Conservation (phyloP, 2,329 filamentous ascomycete species). For the Scorias spongiosa region DNA sequence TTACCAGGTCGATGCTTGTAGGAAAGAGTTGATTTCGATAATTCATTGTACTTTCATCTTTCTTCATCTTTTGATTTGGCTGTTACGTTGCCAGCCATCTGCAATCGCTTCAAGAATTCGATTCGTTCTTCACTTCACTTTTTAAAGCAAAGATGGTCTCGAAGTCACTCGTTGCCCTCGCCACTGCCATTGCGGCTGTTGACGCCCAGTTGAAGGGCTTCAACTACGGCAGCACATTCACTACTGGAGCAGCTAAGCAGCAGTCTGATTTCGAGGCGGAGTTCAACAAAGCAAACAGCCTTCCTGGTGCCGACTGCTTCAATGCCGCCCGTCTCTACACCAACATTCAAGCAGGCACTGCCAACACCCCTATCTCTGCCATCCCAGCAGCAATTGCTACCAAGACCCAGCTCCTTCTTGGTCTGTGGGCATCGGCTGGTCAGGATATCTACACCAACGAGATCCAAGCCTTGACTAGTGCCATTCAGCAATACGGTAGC, state of each 20-base stretch:
- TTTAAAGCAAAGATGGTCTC: conserved; percentile 20
- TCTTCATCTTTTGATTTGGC: neutral
- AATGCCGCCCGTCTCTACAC: conserved; percentile 61
- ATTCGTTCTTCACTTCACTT: neutral
- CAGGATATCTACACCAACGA: conserved; percentile 51
- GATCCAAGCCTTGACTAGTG: conserved; percentile 52
- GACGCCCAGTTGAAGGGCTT: conserved; percentile 41
- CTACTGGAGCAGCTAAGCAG: conserved; percentile 42
- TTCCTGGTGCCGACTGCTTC: conserved; percentile 51
- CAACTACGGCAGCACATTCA: conserved; percentile 55
- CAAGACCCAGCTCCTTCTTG: conserved; percentile 63
- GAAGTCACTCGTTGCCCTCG: conserved; percentile 18
- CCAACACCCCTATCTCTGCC: conserved; percentile 47
- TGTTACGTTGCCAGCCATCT: neutral
- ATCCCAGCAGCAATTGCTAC: conserved; percentile 74
- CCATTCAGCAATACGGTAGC: conserved; percentile 53
- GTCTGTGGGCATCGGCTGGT: conserved; percentile 61
- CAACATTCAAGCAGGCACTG: conserved; percentile 53
- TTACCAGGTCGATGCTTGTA: too few species aligned
- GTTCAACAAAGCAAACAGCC: conserved; percentile 49
- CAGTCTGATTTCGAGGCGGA: conserved; percentile 54
- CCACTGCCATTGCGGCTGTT: conserved; percentile 25
- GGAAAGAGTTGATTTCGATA: too few species aligned
- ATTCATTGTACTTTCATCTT: too few species aligned
- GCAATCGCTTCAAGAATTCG: neutral